phyloP scores from a whole-genome alignment of 2,329 filamentous ascomycete genomes.

The Phyllosticta ampelicida region DNA sequence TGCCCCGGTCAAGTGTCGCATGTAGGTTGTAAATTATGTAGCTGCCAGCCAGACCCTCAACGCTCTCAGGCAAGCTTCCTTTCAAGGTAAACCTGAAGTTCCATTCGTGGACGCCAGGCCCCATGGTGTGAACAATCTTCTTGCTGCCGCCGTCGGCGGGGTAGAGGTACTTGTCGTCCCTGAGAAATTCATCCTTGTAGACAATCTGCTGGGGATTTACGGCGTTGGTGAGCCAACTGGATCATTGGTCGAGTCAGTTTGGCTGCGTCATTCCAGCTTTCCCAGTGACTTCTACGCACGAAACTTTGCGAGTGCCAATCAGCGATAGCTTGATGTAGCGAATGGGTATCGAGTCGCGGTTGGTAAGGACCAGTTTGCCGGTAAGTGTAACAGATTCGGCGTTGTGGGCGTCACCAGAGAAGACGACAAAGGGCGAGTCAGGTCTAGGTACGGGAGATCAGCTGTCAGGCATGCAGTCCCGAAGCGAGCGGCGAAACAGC shows the following conservation, averaged over 20 bases:
- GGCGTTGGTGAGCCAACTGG: constrained; percentile 28
- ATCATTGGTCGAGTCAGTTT: neutral
- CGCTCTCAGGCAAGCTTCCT: constrained; percentile 58
- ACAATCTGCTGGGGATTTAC: constrained; percentile 33
- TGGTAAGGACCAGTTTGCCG: constrained; percentile 36
- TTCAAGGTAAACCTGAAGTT: constrained; percentile 39
- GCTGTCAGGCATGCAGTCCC: neutral
- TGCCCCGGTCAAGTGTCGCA: constrained; percentile 76
- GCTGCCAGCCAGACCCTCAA: constrained; percentile 79
- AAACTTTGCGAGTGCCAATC: constrained; percentile 38
- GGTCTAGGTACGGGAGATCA: constrained; percentile 22
- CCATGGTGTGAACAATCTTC: constrained; percentile 37
- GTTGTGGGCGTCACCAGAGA: constrained; percentile 38
- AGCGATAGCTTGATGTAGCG: constrained; percentile 36
- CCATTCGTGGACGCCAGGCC: constrained; percentile 39
- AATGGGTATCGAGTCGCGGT: constrained; percentile 38
- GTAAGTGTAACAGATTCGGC: constrained; percentile 34
- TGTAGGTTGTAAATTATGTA: constrained; percentile 87
- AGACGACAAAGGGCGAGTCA: constrained; percentile 38
- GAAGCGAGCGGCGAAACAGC: neutral
- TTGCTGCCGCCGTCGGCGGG: constrained; percentile 29
- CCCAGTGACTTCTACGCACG: constrained; percentile 21
- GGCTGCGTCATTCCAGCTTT: neutral
- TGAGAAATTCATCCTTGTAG: constrained; percentile 37
- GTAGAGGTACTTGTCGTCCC: constrained; percentile 34